Conservation (phyloP, 139 green algal genomes). For the Micractinium conductrix region DNA sequence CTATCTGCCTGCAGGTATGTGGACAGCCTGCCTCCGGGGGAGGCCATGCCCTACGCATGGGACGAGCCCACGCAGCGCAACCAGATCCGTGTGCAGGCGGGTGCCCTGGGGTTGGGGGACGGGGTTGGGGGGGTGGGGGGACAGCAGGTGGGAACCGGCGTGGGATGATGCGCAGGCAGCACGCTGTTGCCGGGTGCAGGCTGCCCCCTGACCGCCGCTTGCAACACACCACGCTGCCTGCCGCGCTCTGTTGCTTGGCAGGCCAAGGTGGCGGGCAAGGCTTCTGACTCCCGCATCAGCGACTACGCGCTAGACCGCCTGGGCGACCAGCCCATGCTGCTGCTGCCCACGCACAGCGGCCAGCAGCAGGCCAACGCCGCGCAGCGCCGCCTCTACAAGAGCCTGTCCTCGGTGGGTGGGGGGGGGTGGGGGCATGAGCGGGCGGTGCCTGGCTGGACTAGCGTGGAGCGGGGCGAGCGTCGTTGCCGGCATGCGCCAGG, state of each 20-base stretch:
- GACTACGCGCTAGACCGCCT: slow-evolving; percentile 61
- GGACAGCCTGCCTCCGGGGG: slow-evolving; percentile 45
- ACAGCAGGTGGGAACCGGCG: no score
- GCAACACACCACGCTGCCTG: no score
- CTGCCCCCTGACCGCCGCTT: no score
- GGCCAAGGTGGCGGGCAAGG: slow-evolving; percentile 41
- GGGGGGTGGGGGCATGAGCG: no score
- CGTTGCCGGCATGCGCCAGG: no score
- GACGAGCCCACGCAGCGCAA: slow-evolving; percentile 76
- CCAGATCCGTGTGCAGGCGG: slow-evolving; percentile 56
- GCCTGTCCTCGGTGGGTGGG: slow-evolving; percentile 18
- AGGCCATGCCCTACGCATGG: slow-evolving; percentile 83
- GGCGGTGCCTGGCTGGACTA: no score
- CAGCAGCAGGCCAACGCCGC: not conserved
- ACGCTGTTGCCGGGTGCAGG: no score
- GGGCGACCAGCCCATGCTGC: slow-evolving; percentile 41
- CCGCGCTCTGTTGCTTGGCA: not conserved
- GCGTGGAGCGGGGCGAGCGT: no score
- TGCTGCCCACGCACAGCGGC: slow-evolving; percentile 51
- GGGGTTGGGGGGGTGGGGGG: not conserved
- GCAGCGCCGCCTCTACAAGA: slow-evolving; percentile 30
- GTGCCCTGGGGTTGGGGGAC: not conserved
- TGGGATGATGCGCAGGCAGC: no score
- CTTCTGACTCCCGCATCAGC: slow-evolving; percentile 15
- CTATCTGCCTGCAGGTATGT: slow-evolving; percentile 44